Evolutionary conservation across 192 early-diverging fungal species (phyloP).

Genomic region (Dissophora globulifera): DNA sequence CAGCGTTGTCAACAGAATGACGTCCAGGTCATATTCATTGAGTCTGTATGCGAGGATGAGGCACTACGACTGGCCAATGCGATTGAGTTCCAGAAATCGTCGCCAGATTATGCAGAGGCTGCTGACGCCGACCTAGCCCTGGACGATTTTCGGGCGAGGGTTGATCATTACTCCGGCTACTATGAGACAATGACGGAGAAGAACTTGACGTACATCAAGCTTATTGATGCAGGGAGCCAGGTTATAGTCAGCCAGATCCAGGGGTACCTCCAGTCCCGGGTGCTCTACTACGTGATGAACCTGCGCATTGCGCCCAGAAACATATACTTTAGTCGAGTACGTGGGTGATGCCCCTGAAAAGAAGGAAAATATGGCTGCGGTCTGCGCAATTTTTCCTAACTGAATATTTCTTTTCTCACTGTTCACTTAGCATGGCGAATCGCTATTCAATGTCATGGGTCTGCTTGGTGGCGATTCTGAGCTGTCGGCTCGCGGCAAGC

Average conservation of each 20-base stretch:
- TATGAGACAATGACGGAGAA: slow-evolving; percentile 91
- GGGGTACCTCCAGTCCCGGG: slow-evolving; percentile 94
- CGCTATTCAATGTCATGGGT: slow-evolving; percentile 89
- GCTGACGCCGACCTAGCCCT: slow-evolving; percentile 86
- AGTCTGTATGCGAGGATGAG: slow-evolving; percentile 91
- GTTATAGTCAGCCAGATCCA: slow-evolving; percentile 94
- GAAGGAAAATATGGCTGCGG: too few relatives aligned
- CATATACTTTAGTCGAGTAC: slow-evolving; percentile 87
- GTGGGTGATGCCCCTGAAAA: slow-evolving; percentile 6
- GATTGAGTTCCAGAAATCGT: slow-evolving; percentile 91
- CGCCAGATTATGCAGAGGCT: slow-evolving; percentile 92
- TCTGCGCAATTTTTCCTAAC: slow-evolving; percentile 1
- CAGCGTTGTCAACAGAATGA: slow-evolving; percentile 73
- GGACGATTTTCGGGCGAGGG: slow-evolving; percentile 92
- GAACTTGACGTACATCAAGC: slow-evolving; percentile 86
- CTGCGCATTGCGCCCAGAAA: slow-evolving; percentile 93
- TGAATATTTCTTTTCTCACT: not conserved
- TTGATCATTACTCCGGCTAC: slow-evolving; percentile 86
- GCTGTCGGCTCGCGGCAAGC: slow-evolving; percentile 84
- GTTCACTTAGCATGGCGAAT: slow-evolving; percentile 84
- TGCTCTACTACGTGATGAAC: slow-evolving; percentile 99
- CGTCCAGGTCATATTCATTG: slow-evolving; percentile 96
- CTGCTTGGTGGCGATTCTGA: slow-evolving; percentile 95
- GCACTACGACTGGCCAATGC: slow-evolving; percentile 83
- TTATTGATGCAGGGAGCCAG: slow-evolving; percentile 94